These are phyloP conservation scores for Sporothrix globosa DNA, from an alignment of 2,329 filamentous ascomycete genomes.

Conservation along the genomic window DNA sequence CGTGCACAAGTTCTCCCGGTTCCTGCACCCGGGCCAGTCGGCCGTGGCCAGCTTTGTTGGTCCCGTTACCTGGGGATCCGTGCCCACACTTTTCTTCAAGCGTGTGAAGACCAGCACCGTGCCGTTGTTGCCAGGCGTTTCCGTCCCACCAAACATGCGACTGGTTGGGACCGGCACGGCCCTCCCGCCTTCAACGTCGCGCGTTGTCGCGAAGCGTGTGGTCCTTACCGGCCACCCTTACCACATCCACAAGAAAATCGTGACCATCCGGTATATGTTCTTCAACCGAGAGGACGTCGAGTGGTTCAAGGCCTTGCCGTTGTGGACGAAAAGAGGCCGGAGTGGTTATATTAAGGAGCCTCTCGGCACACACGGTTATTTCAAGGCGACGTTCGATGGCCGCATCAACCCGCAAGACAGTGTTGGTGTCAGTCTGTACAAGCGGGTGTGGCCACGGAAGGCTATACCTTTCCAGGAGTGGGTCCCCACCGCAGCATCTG, in stretches of 20 bases:
- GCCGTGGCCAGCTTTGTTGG: conserved; percentile 88
- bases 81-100: conserved; percentile 88
- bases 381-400: conserved; percentile 97
- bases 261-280: conserved; percentile 99
- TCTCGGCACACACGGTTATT: conserved; percentile 97
- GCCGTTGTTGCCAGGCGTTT: conserved; percentile 46
- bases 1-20: conserved; percentile 95
- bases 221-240: conserved; percentile 95
- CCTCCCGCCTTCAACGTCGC: conserved; percentile 72
- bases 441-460: conserved; percentile 78
- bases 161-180: conserved; percentile 87
- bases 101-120: conserved; percentile 51
- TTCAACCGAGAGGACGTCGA: conserved; percentile 94
- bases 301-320: conserved; percentile 95
- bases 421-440: conserved; percentile 86
- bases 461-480: conserved; percentile 55
- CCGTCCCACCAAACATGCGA: conserved; percentile 54
- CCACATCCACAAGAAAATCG: conserved; percentile 97
- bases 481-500: conserved; percentile 42
- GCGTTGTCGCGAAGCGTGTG: conserved; percentile 90
- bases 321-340: conserved; percentile 90
- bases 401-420: conserved; percentile 95
- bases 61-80: conserved; percentile 88
- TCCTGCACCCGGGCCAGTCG: conserved; percentile 85
- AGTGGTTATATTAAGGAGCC: conserved; percentile 92